Base-by-base conservation (phyloP, 2,329 filamentous ascomycete species). In the Helotiales sp. region DNA sequence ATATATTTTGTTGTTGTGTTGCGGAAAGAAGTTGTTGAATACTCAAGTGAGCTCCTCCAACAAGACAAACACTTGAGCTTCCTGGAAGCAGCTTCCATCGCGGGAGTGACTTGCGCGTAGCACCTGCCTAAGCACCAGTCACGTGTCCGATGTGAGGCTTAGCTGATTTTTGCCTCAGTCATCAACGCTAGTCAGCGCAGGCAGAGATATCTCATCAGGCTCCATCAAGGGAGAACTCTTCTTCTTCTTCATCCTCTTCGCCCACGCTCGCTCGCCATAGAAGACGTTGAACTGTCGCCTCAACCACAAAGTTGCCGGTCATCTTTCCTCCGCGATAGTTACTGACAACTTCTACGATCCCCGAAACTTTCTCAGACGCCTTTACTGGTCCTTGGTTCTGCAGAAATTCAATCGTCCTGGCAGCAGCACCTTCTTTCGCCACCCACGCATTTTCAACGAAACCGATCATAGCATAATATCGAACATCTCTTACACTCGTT, bases 371-470 rank as follows among this genome's bases (percentile, higher is more conserved):
- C 78, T 75, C 82, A 83, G 87, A 89, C 83, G 82, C 87, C 87
- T 89, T 89, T 74, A 87, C 82, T 89, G 86, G 87, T 87, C 64
- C 52, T 70, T 66, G 67, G 70, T 72, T 76, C 74, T 74, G 72
- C 69, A 71, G 75, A 75, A 71, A 57, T 71, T 75, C 73, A 67
- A 68, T 67, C 64, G 71, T 82, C 76, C 77, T 79, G 72, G 71
- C 73, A 69, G 74, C 72, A 72, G 69, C 71, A 66, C 69, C 66
- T 55, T 68, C 54, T 55, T 62, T 61, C 63, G 61, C 67, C 65
- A 34, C 34, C 57, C 34, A 63, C 63, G 50, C 52, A 61, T 63
- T 65, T 60, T 45, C 54, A 60, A 30, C 58, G 34, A 55, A 34
- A 32, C 15, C 47, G 37, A 45, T 60, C 47, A 45, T 30, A 63